Percentiles rank a stretch among this genome's conserved stretches.
Evolutionary conservation across 129 eudicot genomes (phyloP).

Genomic region (Artemisia annua): DNA sequence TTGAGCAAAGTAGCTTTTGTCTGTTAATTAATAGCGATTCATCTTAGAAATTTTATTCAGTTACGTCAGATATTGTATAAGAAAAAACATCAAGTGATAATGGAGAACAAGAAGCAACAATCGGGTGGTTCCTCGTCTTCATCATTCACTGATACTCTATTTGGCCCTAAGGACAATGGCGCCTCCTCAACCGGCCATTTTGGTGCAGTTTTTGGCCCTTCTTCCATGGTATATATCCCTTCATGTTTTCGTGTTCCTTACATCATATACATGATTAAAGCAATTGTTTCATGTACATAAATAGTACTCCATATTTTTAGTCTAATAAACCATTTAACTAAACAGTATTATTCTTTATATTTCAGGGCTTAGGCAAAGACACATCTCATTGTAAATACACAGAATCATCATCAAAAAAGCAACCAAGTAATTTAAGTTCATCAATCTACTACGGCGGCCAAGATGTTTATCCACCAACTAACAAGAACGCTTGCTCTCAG

Average conservation of each 20-base stretch:
- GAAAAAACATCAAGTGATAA: conserved; percentile 15
- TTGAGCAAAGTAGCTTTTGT: conserved; percentile 1
- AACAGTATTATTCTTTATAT: neutral
- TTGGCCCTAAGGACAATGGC: conserved; percentile 60
- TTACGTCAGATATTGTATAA: neutral
- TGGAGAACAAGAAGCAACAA: conserved; percentile 59
- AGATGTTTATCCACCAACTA: conserved; percentile 60
- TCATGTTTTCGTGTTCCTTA: neutral
- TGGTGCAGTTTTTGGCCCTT: conserved; percentile 67
- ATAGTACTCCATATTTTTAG: neutral
- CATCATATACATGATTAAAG: neutral
- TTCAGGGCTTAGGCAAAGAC: conserved; percentile 38
- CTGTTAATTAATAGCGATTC: neutral
- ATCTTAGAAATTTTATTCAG: neutral
- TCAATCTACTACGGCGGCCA: conserved; percentile 85
- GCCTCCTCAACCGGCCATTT: conserved; percentile 44
- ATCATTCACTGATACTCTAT: conserved; percentile 57
- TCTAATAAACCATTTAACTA: neutral
- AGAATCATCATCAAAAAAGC: conserved; percentile 30
- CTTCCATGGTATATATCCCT: conserved; percentile 44
- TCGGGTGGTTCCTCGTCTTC: conserved; percentile 43
- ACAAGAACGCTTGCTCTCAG: conserved; percentile 26
- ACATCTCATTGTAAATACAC: conserved; percentile 21
- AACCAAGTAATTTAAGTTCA: conserved; percentile 53
- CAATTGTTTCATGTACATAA: neutral